Base-by-base conservation (phyloP, 2,329 filamentous ascomycete species). In the Pseudogymnoascus sp. region DNA sequence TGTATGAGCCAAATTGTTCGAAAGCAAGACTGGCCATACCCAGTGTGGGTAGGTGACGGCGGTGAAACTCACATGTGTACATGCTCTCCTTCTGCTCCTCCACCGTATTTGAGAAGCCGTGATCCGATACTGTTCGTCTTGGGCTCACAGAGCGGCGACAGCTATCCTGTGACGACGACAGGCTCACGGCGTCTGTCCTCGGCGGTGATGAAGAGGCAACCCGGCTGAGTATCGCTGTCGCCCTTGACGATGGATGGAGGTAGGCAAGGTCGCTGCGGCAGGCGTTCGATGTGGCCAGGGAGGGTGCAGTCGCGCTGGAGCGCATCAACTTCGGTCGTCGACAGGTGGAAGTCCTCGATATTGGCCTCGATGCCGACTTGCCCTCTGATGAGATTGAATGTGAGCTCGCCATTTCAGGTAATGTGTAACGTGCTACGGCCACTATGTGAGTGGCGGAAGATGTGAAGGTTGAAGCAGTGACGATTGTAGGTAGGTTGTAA, bases 231-330 rank as follows among this genome's bases (percentile, higher is more conserved):
- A 86, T 72, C 60, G 84, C 82, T 3, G 83, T 78, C 16, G 83
- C 84, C 65, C 80, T 76, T 23, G 81, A 79, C 28, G 77, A 77
- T 9, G 79, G 77, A 65, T 80, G 78, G 2, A 80, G 76, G 61
- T 74, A 79, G 12, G 80, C 79, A 49, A 84, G 73, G 40, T 83
- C 77, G 63, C 80, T 79, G 62, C 79, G 76, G 65, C 79, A 82
- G 36, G 79, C 79, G 67, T 80, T 83, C 34, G 82, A 82, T 3
- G 80, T 78, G 11, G 82, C 85, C 67, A 86, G 80, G 28, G 82
- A 84, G 3, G 84, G 83, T 65, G 83, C 83, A 9, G 83, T 86
- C 34, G 80, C 81, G 62, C 77, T 78, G 28, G 83, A 80, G 64
- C 84, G 77, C 46, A 85, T 75, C 43, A 86, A 76, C 60, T 79